Evolutionary conservation across 2,329 filamentous ascomycete genomes (phyloP).

Genomic region (Ophiosphaerella korrae): DNA sequence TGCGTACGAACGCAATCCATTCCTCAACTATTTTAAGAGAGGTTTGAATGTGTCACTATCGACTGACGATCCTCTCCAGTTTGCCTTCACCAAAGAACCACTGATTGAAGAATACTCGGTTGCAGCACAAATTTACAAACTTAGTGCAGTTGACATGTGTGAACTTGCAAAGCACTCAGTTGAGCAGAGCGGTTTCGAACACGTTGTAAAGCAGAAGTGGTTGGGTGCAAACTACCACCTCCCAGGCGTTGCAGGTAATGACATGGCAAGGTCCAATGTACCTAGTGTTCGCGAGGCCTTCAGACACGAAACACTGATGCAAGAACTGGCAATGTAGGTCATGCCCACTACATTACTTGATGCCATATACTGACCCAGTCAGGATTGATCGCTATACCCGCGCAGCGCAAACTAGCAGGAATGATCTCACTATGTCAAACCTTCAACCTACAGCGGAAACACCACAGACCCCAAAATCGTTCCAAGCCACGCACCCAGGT

Average conservation of each 20-base stretch:
- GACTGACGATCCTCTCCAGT: constrained; percentile 95
- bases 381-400: constrained; percentile 52
- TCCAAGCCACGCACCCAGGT: constrained; percentile 38
- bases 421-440: constrained; percentile 43
- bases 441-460: constrained; percentile 30
- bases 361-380: constrained; percentile 3
- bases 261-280: constrained; percentile 94
- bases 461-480: constrained; percentile 38
- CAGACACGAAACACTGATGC: constrained; percentile 80
- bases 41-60: constrained; percentile 95
- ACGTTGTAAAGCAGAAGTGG: constrained; percentile 88
- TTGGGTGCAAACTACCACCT: constrained; percentile 77
- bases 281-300: constrained; percentile 92
- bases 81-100: constrained; percentile 97
- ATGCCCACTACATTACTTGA: neutral
- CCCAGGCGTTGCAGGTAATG: constrained; percentile 83
- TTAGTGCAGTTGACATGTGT: constrained; percentile 97
- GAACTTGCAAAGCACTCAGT: constrained; percentile 97
- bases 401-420: constrained; percentile 34
- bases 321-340: constrained; percentile 83
- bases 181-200: constrained; percentile 90
- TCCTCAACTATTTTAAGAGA: constrained; percentile 91
- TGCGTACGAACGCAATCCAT: constrained; percentile 95
- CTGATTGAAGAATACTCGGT: constrained; percentile 98
- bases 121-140: constrained; percentile 97